Percentiles rank a stretch among this genome's conserved stretches.
Conservation (phyloP, 2,329 filamentous ascomycete genomes). For the Fusarium burgessii region DNA sequence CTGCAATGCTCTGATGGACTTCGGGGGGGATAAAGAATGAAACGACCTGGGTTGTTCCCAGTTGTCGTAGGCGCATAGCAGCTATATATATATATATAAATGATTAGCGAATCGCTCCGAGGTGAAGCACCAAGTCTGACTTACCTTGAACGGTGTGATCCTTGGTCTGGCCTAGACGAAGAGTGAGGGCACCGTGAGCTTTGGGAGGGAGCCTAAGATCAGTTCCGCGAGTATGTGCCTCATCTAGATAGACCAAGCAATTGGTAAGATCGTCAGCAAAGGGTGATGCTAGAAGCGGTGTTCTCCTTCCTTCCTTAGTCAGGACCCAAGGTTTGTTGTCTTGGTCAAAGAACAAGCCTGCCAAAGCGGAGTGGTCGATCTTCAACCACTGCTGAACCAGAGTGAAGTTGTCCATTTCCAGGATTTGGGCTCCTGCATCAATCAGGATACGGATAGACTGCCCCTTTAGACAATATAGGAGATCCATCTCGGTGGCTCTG, state of each 20-base stretch:
- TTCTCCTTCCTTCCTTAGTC: constrained; percentile 28
- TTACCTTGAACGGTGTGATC: constrained; percentile 66
- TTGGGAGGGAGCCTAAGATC: constrained; percentile 66
- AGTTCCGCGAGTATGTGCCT: constrained; percentile 60
- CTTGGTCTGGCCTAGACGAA: constrained; percentile 69
- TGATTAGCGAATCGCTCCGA: constrained; percentile 2
- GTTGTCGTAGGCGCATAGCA: constrained; percentile 72
- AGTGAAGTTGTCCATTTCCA: constrained; percentile 68
- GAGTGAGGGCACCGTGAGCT: constrained; percentile 65
- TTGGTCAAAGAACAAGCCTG: constrained; percentile 64
- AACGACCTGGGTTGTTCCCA: constrained; percentile 66
- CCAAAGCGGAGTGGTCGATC: constrained; percentile 57
- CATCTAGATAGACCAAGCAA: constrained; percentile 67
- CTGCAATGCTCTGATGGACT: constrained; percentile 71
- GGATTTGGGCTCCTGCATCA: constrained; percentile 72
- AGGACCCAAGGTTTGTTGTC: constrained; percentile 39
- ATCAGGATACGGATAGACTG: constrained; percentile 66
- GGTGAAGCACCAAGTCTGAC: background rate
- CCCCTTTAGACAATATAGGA: constrained; percentile 48
- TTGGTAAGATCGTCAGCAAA: constrained; percentile 36
- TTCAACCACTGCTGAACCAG: constrained; percentile 65
- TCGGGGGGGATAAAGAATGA: constrained; percentile 68
- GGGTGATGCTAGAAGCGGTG: constrained; percentile 37
- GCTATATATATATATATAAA: constrained; percentile 52
- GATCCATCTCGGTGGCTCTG: constrained; percentile 38